Conservation (phyloP, 331 rosid genomes). For the Pyracantha coccinea region DNA sequence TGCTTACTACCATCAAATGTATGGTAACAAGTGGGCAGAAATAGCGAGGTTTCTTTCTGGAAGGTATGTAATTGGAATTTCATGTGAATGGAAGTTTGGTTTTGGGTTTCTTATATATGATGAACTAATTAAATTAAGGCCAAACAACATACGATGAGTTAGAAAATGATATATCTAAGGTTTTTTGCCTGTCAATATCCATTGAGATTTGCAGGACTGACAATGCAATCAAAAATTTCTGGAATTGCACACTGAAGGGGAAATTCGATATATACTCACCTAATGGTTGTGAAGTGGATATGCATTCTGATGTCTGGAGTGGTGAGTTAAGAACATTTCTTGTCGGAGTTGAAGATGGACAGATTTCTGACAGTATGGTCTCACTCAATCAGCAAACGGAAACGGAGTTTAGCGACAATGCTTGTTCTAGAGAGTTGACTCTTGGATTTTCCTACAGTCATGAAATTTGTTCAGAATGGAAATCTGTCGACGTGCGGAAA, state of each 20-base stretch:
- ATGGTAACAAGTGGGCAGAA: slow-evolving; percentile 69
- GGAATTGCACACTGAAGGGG: slow-evolving; percentile 53
- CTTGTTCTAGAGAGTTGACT: slow-evolving; percentile 17
- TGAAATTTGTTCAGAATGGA: background rate
- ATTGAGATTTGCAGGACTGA: slow-evolving; percentile 34
- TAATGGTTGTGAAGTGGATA: slow-evolving; percentile 7
- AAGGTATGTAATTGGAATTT: slow-evolving; percentile 29
- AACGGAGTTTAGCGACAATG: slow-evolving; percentile 6
- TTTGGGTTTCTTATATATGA: background rate
- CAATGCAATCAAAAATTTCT: slow-evolving; percentile 64
- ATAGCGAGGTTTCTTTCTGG: slow-evolving; percentile 64
- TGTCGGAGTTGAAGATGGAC: slow-evolving; percentile 1
- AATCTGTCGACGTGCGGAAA: background rate
- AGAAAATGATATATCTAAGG: background rate
- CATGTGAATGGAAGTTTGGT: background rate
- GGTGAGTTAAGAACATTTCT: background rate
- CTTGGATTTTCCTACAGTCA: background rate
- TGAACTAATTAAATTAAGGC: background rate
- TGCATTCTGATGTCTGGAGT: slow-evolving; percentile 4
- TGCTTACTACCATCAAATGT: slow-evolving; percentile 33
- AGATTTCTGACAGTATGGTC: slow-evolving; percentile 8
- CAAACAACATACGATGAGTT: too few species aligned
- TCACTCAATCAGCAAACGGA: slow-evolving; percentile 12
- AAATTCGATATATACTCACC: slow-evolving; percentile 27
- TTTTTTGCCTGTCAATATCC: background rate